Base-by-base conservation (phyloP, 169 alveolate species). In the Theileria annulata region DNA sequence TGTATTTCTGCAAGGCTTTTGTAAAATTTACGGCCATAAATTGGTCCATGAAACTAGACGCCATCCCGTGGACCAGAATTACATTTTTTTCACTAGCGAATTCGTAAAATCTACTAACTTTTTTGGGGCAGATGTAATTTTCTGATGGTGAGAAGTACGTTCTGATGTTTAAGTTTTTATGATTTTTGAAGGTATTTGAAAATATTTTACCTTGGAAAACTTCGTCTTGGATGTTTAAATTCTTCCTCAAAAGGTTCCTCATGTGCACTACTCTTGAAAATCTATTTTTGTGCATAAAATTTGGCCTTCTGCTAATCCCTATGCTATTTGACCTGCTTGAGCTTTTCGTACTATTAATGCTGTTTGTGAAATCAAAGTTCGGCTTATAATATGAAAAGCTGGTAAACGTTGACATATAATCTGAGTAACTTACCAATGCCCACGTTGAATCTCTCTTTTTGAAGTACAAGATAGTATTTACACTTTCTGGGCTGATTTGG, bases 171-270 rank as follows among this genome's bases (percentile, higher is more conserved):
- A 87, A 49, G 12, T 81, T 81, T 77, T 77, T 71, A 62, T 70
- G 56, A 69, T 87, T 87, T 35, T 77, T 77, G 73, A 87, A 87
- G 6, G 79, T 79, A 85, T 85, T 85, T 37, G 75, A 48, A 58
- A 73, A 59, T 1, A 62, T 62, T 21, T 62, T 62, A 31, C 71
- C 71, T 21, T n/a, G 25, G 71, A 62, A 62, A 4, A 37, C 27
- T 8, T 62, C 71, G 3, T 62, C 71, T 15, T 21, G 49, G 28
- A 21, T 62, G 27, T 58, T 10, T 58, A 58, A 42, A 42, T 42
- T 42, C 51, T 42, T 42, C 51, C 51, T 42, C 13, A 56, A 56
- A 56, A 21, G 66, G 66, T 25, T 56, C 15, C 66, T 56, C 66
- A 25, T 21, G 66, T 21, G 66, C 30, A 56, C 66, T 19, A 56